Percentiles rank a stretch among this genome's conserved stretches.
Evolutionary conservation across 73 alveolate species (phyloP).

Genomic region (Loxodes magnus): DNA sequence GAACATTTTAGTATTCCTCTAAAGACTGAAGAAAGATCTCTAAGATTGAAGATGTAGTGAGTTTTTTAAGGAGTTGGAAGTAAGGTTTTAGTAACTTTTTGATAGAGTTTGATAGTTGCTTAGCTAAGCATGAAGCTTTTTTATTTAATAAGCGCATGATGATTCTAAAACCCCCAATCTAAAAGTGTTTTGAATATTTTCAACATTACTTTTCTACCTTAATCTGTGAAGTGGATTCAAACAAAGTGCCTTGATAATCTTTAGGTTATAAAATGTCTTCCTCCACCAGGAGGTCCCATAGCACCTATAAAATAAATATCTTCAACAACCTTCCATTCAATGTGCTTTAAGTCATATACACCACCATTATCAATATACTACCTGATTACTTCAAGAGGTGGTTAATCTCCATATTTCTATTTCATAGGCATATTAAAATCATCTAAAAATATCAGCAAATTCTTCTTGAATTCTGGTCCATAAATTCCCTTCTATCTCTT

Average conservation of each 20-base stretch:
- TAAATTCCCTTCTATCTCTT: conserved; percentile 58
- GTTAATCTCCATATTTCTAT: conserved; percentile 98
- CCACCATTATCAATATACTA: conserved; percentile 99
- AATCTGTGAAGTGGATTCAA: conserved; percentile 59
- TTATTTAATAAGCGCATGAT: conserved; percentile 56
- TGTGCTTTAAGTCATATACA: conserved; percentile 96
- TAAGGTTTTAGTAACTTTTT: conserved; percentile 53
- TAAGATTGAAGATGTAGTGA: conserved; percentile 82
- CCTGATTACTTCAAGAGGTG: conserved; percentile 98
- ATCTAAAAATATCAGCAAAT: conserved; percentile 88
- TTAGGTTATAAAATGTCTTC: conserved; percentile 92
- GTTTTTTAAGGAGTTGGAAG: conserved; percentile 84
- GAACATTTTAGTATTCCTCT: conserved; percentile 76
- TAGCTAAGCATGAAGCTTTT: conserved; percentile 43
- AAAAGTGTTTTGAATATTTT: conserved; percentile 66
- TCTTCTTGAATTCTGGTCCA: conserved; percentile 87
- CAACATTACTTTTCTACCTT: conserved; percentile 60
- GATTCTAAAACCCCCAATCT: conserved; percentile 66
- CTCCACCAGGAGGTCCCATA: conserved; percentile 99
- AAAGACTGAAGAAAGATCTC: conserved; percentile 80
- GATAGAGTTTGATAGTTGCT: conserved; percentile 59
- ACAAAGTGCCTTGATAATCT: conserved; percentile 79
- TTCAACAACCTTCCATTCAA: conserved; percentile 80
- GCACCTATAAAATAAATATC: conserved; percentile 91
- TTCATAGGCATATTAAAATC: conserved; percentile 99